A percentile compares a stretch with the other conserved stretches of the same genome.
Evolutionary conservation across 352 stramenopile genomes (phyloP).

Genomic region (Globisporangium spiculum): DNA sequence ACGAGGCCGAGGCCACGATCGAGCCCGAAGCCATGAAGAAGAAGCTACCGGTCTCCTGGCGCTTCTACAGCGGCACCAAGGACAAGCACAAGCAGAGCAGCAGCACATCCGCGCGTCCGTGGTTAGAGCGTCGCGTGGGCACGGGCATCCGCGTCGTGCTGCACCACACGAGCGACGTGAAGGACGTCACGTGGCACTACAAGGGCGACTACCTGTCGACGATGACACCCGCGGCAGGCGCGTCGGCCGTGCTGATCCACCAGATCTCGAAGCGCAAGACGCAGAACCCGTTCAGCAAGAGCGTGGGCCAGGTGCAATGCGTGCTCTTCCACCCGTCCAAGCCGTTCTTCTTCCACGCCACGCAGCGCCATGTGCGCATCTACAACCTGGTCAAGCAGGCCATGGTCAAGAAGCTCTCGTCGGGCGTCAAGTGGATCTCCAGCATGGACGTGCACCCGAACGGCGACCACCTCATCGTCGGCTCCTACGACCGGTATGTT

Average conservation of each 20-base stretch:
- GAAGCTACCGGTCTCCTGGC: conserved; percentile 91
- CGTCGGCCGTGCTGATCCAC: conserved; percentile 96
- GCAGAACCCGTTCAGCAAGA: conserved; percentile 97
- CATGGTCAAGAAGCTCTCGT: conserved; percentile 98
- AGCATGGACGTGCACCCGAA: conserved; percentile 97
- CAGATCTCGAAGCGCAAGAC: conserved; percentile 96
- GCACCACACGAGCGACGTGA: conserved; percentile 89
- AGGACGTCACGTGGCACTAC: conserved; percentile 95
- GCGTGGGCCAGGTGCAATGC: conserved; percentile 91
- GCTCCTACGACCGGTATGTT: conserved; percentile 93
- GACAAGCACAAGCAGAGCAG: conserved; percentile 72
- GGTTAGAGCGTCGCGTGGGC: conserved; percentile 76
- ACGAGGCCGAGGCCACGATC: conserved; percentile 67
- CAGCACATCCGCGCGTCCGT: conserved; percentile 32
- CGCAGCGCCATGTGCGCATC: conserved; percentile 96
- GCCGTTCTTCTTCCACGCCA: conserved; percentile 99
- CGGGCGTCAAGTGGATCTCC: conserved; percentile 98
- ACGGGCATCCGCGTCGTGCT: conserved; percentile 82
- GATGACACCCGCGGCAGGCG: conserved; percentile 86
- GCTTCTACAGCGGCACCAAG: conserved; percentile 81
- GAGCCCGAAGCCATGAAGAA: conserved; percentile 81
- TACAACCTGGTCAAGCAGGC: conserved; percentile 99
- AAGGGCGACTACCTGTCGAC: conserved; percentile 99
- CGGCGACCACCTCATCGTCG: conserved; percentile 98
- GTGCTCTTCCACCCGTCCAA: conserved; percentile 98